A percentile compares a stretch with the other conserved stretches of the same genome.
Conservation (phyloP, 2,329 filamentous ascomycete species). For the Periglandula ipomoeae region DNA sequence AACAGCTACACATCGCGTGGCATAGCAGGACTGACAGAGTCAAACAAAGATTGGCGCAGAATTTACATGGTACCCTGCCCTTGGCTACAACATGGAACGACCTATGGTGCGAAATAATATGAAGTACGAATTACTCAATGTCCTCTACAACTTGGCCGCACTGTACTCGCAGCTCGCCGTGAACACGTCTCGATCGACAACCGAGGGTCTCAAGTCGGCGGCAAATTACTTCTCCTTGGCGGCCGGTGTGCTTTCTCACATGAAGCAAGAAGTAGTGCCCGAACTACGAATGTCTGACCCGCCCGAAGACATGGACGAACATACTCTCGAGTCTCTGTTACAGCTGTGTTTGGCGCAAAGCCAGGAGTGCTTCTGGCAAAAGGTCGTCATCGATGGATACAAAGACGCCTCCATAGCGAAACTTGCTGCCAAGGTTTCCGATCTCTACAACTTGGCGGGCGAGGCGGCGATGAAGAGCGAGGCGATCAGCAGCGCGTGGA, state of each 20-base stretch:
- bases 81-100: conserved; percentile 79
- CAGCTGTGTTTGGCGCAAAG: conserved; percentile 84
- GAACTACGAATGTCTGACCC: conserved; percentile 73
- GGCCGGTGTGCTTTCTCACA: conserved; percentile 72
- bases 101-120: conserved; percentile 59
- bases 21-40: conserved; percentile 1
- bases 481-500: conserved; percentile 87
- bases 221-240: conserved; percentile 85
- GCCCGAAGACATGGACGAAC: conserved; percentile 90
- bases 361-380: conserved; percentile 98
- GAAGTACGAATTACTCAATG: conserved; percentile 79
- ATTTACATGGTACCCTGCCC: conserved; percentile 90
- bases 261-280: conserved; percentile 68
- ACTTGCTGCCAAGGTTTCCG: conserved; percentile 79
- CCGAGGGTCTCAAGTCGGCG: conserved; percentile 77
- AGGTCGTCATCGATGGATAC: conserved; percentile 86
- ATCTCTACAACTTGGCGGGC: conserved; percentile 76
- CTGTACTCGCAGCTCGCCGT: conserved; percentile 90
- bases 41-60: conserved; percentile 72
- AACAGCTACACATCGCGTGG: conserved; percentile 3
- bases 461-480: conserved; percentile 85
- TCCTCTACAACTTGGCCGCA: conserved; percentile 87
- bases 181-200: conserved; percentile 64
- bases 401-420: conserved; percentile 91
- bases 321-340: conserved; percentile 74